Evolutionary conservation across 2,329 filamentous ascomycete species (phyloP).

Genomic region (Chrysosporium keratinophilum): DNA sequence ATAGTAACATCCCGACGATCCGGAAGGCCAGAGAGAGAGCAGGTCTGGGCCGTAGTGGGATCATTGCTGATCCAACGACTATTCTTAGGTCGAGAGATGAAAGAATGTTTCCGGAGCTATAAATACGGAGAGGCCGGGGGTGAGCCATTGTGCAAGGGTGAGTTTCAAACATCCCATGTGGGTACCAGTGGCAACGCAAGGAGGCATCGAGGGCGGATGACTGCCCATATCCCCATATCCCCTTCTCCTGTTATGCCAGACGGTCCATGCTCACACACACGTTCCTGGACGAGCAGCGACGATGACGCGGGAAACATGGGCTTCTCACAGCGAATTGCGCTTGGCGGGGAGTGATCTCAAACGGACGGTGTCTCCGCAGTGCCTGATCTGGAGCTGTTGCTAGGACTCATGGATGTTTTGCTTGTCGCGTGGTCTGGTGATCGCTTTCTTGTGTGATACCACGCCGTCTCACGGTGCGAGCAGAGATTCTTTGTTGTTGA

Average conservation of each 20-base stretch:
- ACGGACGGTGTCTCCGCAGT: conserved; percentile 5
- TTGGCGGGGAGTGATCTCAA: conserved; percentile 5
- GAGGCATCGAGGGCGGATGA: not conserved
- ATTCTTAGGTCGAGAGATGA: not conserved
- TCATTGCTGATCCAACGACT: not conserved
- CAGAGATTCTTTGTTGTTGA: too few relatives aligned
- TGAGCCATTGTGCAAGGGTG: conserved; percentile 3
- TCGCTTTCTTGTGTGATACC: not conserved
- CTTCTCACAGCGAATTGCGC: not conserved
- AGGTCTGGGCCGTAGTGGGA: not conserved
- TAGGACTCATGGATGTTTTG: not conserved
- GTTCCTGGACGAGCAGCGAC: not conserved
- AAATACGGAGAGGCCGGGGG: not conserved
- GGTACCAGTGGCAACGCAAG: conserved; percentile 3
- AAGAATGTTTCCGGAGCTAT: not conserved
- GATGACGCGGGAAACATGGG: not conserved
- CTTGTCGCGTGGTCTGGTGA: conserved; percentile 5
- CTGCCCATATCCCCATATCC: not conserved
- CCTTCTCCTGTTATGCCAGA: not conserved
- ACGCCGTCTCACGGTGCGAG: not conserved
- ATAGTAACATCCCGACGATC: not conserved
- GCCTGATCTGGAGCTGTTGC: not conserved
- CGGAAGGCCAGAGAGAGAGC: too few relatives aligned
- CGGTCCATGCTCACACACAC: not conserved
- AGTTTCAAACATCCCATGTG: conserved; percentile 9